phyloP scores from a whole-genome alignment of 2,329 filamentous ascomycete species.

The Cercospora janseana region DNA sequence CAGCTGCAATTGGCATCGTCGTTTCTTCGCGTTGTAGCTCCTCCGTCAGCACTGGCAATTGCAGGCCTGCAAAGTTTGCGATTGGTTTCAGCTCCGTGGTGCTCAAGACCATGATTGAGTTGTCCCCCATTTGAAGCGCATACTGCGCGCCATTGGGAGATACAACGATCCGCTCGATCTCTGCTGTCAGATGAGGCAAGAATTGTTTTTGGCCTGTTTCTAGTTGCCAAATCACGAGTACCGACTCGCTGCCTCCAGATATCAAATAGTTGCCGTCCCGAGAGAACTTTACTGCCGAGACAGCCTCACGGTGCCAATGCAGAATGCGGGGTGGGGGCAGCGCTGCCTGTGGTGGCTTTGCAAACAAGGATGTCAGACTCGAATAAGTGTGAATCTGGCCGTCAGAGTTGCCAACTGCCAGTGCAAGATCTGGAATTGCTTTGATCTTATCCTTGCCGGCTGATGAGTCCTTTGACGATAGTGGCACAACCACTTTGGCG shows the following conservation, averaged over 20 bases:
- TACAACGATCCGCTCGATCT: constrained; percentile 79
- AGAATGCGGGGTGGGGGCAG: constrained; percentile 60
- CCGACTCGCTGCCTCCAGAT: constrained; percentile 86
- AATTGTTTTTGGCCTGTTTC: constrained; percentile 80
- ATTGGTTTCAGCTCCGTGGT: constrained; percentile 85
- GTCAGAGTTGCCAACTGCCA: constrained; percentile 72
- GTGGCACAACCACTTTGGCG: constrained; percentile 44
- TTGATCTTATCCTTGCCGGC: constrained; percentile 30
- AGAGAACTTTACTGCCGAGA: constrained; percentile 87
- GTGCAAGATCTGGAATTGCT: constrained; percentile 56
- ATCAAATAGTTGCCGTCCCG: constrained; percentile 94
- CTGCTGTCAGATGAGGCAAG: constrained; percentile 84
- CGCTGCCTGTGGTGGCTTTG: constrained; percentile 22
- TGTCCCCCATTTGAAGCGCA: constrained; percentile 81
- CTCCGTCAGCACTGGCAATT: constrained; percentile 45
- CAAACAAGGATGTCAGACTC: constrained; percentile 32
- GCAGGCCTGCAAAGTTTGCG: constrained; percentile 79
- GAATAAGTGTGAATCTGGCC: constrained; percentile 81
- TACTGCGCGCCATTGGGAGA: constrained; percentile 79
- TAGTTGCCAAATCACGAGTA: constrained; percentile 88
- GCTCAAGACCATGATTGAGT: constrained; percentile 85
- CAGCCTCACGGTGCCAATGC: constrained; percentile 88
- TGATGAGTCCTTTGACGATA: constrained; percentile 29
- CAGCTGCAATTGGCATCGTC: constrained; percentile 29
- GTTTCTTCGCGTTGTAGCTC: constrained; percentile 12